phyloP scores from a whole-genome alignment of 768 basidiomycete species.

The Porpolomopsis calyptriformis region DNA sequence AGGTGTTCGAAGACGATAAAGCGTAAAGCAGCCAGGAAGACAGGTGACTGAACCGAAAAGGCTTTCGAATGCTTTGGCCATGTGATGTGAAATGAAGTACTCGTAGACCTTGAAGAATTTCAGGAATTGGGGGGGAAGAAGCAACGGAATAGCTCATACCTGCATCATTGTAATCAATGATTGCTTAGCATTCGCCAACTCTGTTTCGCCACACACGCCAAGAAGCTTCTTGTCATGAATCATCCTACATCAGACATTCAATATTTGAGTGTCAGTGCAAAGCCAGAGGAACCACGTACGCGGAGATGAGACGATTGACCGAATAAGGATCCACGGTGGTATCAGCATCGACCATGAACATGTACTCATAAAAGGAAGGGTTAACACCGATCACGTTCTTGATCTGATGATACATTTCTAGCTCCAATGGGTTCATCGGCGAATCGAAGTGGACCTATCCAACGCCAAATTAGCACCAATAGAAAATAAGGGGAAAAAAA shows the following conservation, averaged over 20 bases:
- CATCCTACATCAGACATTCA: slow-evolving; percentile 49
- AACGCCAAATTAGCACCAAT: neutral
- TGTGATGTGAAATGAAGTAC: slow-evolving; percentile 98
- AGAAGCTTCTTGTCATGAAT: slow-evolving; percentile 92
- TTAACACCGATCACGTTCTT: slow-evolving; percentile 99
- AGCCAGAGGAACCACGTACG: slow-evolving; percentile 42
- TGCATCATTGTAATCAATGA: slow-evolving; percentile 98
- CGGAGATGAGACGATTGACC: slow-evolving; percentile 84
- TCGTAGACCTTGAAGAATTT: slow-evolving; percentile 87
- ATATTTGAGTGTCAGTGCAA: neutral
- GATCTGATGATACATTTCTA: slow-evolving; percentile 99
- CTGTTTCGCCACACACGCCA: slow-evolving; percentile 93
- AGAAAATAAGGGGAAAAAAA: neutral
- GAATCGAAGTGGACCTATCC: slow-evolving; percentile 87
- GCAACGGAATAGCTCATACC: slow-evolving; percentile 23
- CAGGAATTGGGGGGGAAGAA: neutral
- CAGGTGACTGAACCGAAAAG: slow-evolving; percentile 97
- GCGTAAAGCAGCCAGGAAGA: slow-evolving; percentile 97
- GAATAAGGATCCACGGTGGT: slow-evolving; percentile 85
- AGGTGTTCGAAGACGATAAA: slow-evolving; percentile 88
- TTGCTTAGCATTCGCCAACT: slow-evolving; percentile 86
- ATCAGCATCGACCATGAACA: slow-evolving; percentile 91
- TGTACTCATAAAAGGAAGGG: slow-evolving; percentile 94
- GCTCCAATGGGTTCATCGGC: slow-evolving; percentile 91
- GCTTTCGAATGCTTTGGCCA: slow-evolving; percentile 96